A percentile compares a stretch with the other conserved stretches of the same genome.
These are phyloP conservation scores for Populus euphratica DNA, from an alignment of 345 rosid genomes.

Conservation along the genomic window DNA sequence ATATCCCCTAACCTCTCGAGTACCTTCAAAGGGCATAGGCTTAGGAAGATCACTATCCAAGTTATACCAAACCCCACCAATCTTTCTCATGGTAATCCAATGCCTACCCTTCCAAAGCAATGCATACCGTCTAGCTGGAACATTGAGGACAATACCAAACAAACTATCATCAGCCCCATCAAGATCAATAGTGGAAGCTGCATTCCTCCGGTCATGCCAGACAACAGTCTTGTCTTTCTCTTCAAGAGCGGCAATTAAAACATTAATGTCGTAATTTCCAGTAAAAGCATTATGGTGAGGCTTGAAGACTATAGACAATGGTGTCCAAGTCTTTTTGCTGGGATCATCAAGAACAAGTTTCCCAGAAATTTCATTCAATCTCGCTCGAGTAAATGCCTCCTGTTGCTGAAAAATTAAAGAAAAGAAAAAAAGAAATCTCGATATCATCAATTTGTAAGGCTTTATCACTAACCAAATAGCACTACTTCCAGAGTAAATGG, in stretches of 20 bases:
- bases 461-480: not conserved
- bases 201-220: slow-evolving; percentile 75
- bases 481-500: not conserved
- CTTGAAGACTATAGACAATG: slow-evolving; percentile 63
- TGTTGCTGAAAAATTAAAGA: slow-evolving; percentile 41
- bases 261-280: slow-evolving; percentile 85
- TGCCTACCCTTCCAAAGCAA: slow-evolving; percentile 89
- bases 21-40: slow-evolving; percentile 41
- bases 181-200: slow-evolving; percentile 58
- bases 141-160: slow-evolving; percentile 76
- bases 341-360: slow-evolving; percentile 61
- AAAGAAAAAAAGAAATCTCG: not conserved
- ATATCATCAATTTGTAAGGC: not conserved
- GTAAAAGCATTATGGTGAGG: slow-evolving; percentile 78
- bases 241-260: slow-evolving; percentile 68
- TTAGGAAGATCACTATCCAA: slow-evolving; percentile 72
- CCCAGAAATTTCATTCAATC: slow-evolving; percentile 60
- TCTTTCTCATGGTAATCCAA: slow-evolving; percentile 75
- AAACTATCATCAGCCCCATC: slow-evolving; percentile 33
- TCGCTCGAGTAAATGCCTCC: slow-evolving; percentile 58
- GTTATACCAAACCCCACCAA: slow-evolving; percentile 79
- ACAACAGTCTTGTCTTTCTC: slow-evolving; percentile 54
- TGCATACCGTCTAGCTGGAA: slow-evolving; percentile 58
- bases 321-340: slow-evolving; percentile 54
- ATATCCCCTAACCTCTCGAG: slow-evolving; percentile 45